A percentile compares a stretch with the other conserved stretches of the same genome.
These are phyloP conservation scores for Pythium rhizo-oryzae DNA, from an alignment of 352 stramenopile species.

Conservation along the genomic window DNA sequence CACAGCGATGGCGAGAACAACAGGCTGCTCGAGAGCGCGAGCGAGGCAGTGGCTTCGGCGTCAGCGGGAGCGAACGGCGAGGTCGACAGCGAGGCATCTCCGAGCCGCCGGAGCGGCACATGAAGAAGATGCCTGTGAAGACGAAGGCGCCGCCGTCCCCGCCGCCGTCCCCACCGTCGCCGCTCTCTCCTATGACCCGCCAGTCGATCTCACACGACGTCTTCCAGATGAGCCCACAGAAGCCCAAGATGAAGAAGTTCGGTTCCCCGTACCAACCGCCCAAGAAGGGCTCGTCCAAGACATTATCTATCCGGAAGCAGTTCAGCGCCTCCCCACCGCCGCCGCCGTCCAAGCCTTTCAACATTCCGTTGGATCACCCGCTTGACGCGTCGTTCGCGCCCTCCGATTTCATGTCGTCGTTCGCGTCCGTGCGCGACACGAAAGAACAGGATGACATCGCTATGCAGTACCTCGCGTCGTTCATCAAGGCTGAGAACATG, in stretches of 20 bases:
- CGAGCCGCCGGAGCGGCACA: constrained; percentile 22
- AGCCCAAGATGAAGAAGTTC: constrained; percentile 17
- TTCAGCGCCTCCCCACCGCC: constrained; percentile 13
- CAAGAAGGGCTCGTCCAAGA: constrained; percentile 19
- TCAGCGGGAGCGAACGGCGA: neutral
- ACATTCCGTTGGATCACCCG: constrained; percentile 11
- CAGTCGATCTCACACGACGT: constrained; percentile 17
- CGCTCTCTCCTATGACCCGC: constrained; percentile 19
- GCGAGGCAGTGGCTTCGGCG: neutral
- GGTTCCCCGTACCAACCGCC: constrained; percentile 4
- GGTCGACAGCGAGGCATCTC: constrained; percentile 10
- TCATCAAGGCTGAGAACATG: constrained; percentile 24
- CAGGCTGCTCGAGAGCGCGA: constrained; percentile 13
- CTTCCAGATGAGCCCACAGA: constrained; percentile 22
- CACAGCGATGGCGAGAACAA: constrained; percentile 17
- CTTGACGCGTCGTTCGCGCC: constrained; percentile 25
- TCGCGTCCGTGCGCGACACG: constrained; percentile 18
- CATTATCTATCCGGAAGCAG: constrained; percentile 27
- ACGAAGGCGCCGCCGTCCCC: constrained; percentile 11
- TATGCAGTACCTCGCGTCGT: constrained; percentile 33
- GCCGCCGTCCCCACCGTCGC: constrained; percentile 10
- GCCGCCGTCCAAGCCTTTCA: constrained; percentile 11
- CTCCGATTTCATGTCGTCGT: constrained; percentile 25
- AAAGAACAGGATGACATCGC: constrained; percentile 31
- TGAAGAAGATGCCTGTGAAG: constrained; percentile 10